phyloP scores from a whole-genome alignment of 75 land plant genomes.

The Cryptomeria japonica region DNA sequence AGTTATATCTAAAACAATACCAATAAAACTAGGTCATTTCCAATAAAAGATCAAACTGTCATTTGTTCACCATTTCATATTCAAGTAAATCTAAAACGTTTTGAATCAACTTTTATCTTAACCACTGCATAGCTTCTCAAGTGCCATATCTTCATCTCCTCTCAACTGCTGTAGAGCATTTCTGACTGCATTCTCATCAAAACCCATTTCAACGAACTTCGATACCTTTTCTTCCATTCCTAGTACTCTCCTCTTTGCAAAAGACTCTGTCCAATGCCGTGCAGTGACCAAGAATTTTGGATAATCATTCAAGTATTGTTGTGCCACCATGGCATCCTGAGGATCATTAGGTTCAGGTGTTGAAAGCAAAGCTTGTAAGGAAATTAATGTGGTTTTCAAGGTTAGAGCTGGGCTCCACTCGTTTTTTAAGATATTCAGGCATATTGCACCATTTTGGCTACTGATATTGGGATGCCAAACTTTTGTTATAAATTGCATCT shows the following conservation, averaged over 20 bases:
- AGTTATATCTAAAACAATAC: too few relatives aligned
- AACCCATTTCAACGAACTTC: neutral
- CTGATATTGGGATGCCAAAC: constrained; percentile 93
- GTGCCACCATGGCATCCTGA: constrained; percentile 97
- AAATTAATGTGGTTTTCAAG: constrained; percentile 86
- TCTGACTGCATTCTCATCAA: neutral
- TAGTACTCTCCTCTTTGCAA: constrained; percentile 72
- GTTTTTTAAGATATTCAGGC: constrained; percentile 91
- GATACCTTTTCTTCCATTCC: constrained; percentile 83
- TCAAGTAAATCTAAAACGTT: too few relatives aligned
- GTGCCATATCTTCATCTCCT: neutral
- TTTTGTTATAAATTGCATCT: neutral
- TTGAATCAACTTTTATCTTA: neutral
- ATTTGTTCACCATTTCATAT: too few relatives aligned
- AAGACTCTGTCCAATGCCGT: constrained; percentile 89
- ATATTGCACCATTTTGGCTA: constrained; percentile 99
- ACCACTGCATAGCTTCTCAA: neutral
- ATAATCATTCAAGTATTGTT: constrained; percentile 50
- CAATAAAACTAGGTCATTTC: too few relatives aligned
- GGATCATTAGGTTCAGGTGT: too few relatives aligned
- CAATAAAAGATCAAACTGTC: too few relatives aligned
- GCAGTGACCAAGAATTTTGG: constrained; percentile 63
- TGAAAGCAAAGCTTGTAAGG: constrained; percentile 92
- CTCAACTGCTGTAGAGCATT: neutral
- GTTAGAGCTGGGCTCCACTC: constrained; percentile 98